Percentiles rank a stretch among this genome's conserved stretches.
Evolutionary conservation across 139 green algal genomes (phyloP).

Genomic region (Chlorella sp.): DNA sequence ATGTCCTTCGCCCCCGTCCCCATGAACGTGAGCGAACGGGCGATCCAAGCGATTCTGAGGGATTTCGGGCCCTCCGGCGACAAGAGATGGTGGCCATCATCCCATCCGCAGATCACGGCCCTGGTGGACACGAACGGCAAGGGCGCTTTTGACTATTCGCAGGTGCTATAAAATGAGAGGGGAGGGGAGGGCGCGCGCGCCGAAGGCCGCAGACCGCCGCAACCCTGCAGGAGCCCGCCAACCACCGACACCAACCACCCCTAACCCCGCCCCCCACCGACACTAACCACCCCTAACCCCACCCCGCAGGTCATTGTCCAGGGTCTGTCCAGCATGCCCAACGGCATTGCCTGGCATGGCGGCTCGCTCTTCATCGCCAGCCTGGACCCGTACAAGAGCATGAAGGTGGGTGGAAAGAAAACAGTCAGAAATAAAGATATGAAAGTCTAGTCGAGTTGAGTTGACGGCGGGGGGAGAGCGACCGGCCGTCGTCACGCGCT

Average conservation of each 20-base stretch:
- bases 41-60: background rate
- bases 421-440: no score
- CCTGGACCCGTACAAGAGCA: background rate
- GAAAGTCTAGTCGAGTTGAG: no score
- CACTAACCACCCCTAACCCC: background rate
- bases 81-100: background rate
- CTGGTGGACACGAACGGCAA: background rate
- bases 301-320: background rate
- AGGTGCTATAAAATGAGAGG: background rate
- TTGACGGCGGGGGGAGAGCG: no score
- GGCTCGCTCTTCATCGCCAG: slow-evolving; percentile 35
- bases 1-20: background rate
- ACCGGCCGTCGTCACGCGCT: no score
- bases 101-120: background rate
- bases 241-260: background rate
- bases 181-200: no score
- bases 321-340: slow-evolving; percentile 7
- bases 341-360: slow-evolving; percentile 35
- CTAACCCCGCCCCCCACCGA: background rate
- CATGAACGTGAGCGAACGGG: background rate
- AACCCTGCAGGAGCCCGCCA: background rate
- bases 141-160: background rate
- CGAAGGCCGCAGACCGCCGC: no score
- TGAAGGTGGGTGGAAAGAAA: background rate
- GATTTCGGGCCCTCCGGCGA: background rate